A percentile compares a stretch with the other conserved stretches of the same genome.
These are phyloP conservation scores for Cladosporium austrohemisphaericum DNA, from an alignment of 2,329 filamentous ascomycete species.

Conservation along the genomic window DNA sequence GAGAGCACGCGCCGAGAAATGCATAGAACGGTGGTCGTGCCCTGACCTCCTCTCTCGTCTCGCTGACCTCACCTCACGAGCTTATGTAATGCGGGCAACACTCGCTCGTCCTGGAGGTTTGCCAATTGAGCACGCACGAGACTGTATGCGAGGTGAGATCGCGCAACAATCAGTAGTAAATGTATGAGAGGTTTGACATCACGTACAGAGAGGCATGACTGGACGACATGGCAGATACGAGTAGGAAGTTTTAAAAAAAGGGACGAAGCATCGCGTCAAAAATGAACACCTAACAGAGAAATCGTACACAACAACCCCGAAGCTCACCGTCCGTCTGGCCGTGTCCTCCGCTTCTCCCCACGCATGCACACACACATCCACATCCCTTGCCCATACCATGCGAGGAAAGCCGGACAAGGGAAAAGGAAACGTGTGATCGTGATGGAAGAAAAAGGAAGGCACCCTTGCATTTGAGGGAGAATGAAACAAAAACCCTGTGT, in stretches of 20 bases:
- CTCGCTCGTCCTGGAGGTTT: no score
- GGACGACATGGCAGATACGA: no score
- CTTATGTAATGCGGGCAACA: neutral
- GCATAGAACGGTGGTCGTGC: neutral
- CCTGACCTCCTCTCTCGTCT: no score
- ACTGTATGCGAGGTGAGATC: no score
- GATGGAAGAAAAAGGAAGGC: constrained; percentile 4
- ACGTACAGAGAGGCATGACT: no score
- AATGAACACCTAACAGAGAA: constrained; percentile 11
- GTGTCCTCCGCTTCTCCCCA: neutral
- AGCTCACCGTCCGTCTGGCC: neutral
- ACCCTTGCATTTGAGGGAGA: constrained; percentile 12
- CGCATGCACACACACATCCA: constrained; percentile 3
- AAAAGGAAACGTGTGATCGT: neutral
- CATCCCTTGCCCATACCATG: constrained; percentile 3
- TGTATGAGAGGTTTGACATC: no score
- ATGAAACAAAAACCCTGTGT: neutral
- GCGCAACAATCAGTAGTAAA: no score
- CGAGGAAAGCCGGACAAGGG: neutral
- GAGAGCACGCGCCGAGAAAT: constrained; percentile 1
- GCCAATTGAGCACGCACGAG: no score
- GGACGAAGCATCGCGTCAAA: constrained; percentile 8
- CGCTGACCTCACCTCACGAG: constrained; percentile 1
- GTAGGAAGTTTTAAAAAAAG: no score
- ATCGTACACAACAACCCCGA: constrained; percentile 10